Evolutionary conservation across 1,284 basidiomycete species (phyloP), one percentile per base, ranked within the genome.

Genomic region (Austroboletus novae-zelandiae): DNA sequence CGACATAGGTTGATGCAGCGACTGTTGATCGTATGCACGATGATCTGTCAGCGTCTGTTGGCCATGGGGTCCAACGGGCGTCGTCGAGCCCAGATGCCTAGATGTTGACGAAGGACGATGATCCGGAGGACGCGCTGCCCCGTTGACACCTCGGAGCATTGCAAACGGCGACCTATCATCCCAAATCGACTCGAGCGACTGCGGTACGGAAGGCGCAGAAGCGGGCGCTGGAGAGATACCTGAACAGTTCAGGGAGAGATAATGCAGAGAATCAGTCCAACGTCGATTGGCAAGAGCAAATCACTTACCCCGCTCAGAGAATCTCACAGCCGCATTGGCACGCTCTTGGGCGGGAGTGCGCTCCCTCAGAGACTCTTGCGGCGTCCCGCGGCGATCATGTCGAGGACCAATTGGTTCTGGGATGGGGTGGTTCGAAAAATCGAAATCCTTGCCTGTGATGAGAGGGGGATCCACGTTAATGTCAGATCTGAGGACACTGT

Each of bases 381-480:
- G 47, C 20, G 53, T 60, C n/a, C 55, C 40, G 40, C 47, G 56
- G 31, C 50, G 61, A 39, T 57, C 67, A 45, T 47, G 49, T 37
- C 42, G 53, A 23, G 11, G 11, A 41, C 36, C 46, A 35, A 42
- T 5, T 40, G 50, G 4, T 37, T 57, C 53, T 51, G 72, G 72
- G 40, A 81, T 55, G 40, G 70, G 51, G n/a, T 77, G 70, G 43
- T 63, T 71, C 15, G 80, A 76, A 72, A 97, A 98, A 74, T 97
- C 91, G 67, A 98, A 98, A 72, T 98, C 94, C 67, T 87, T 91
- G 66, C 87, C 93, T 95, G 64, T 48, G 40, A 43, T 45, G 43
- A 41, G 31, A 36, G 37, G 10, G 17, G 45, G 13, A 45, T 41
- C 17, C 30, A 34, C 35, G 45, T 51, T 15, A 64, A 49, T 46